Evolutionary conservation across 805 yeast genomes (phyloP).

Genomic region (Saccharomyces cerevisiae): DNA sequence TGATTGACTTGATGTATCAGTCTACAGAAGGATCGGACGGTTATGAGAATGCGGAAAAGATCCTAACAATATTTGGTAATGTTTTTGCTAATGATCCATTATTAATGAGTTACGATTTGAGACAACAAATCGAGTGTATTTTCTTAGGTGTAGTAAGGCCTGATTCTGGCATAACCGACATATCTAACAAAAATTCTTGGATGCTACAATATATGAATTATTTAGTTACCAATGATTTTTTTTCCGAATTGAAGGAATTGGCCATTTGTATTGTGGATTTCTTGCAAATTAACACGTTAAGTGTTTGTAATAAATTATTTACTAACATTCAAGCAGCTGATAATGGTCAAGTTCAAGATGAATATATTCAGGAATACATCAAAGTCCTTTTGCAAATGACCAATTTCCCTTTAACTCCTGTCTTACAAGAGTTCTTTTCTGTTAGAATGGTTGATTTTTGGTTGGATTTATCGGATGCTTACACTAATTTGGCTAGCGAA

Average conservation of each 20-base stretch:
- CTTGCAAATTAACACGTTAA: conserved; percentile 26
- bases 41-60: conserved; percentile 21
- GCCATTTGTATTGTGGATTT: conserved; percentile 29
- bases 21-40: conserved; percentile 19
- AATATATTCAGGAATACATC: conserved; percentile 32
- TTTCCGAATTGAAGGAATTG: conserved; percentile 26
- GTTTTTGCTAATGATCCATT: conserved; percentile 26
- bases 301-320: conserved; percentile 29
- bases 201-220: conserved; percentile 29
- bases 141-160: conserved; percentile 27
- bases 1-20: conserved; percentile 25
- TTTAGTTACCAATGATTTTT: conserved; percentile 26
- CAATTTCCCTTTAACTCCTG: conserved; percentile 47
- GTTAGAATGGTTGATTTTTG: conserved; percentile 56
- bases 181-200: conserved; percentile 22
- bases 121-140: conserved; percentile 24
- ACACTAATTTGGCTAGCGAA: conserved; percentile 33
- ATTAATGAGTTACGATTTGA: conserved; percentile 24
- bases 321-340: conserved; percentile 11
- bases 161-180: conserved; percentile 8
- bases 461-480: conserved; percentile 56
- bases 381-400: conserved; percentile 46
- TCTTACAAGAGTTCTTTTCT: conserved; percentile 51
- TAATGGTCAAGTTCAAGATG: conserved; percentile 3
- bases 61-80: conserved; percentile 22